Conservation (phyloP, 1,284 basidiomycete genomes). For the Bjerkandera adusta region DNA sequence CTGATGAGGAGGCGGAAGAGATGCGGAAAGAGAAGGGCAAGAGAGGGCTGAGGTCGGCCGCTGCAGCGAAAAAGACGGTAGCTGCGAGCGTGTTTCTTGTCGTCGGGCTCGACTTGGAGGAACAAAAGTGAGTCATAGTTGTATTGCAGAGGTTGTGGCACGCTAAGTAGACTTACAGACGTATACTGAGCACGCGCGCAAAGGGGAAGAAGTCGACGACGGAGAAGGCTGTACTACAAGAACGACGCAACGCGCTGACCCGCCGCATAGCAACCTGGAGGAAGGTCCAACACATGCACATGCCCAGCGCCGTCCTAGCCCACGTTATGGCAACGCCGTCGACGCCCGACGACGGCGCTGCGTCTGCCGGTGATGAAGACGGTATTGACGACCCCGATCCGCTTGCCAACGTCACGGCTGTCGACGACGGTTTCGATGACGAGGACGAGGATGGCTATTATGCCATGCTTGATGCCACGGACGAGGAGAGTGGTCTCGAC, state of each 20-base stretch:
- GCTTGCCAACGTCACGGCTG: too few species aligned
- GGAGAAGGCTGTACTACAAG: conserved; percentile 4
- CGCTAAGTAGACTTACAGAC: not conserved
- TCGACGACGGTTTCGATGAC: too few species aligned
- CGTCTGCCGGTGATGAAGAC: too few species aligned
- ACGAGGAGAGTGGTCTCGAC: too few species aligned
- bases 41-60: too few species aligned
- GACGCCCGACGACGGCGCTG: not conserved
- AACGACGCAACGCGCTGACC: conserved; percentile 5
- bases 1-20: conserved; percentile 7
- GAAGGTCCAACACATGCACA: conserved; percentile 12
- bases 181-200: not conserved
- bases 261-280: conserved; percentile 9
- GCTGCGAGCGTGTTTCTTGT: conserved; percentile 8
- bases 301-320: too few species aligned
- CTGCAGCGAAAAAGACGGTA: too few species aligned
- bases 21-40: too few species aligned
- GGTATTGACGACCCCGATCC: too few species aligned
- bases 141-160: too few species aligned
- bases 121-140: conserved; percentile 14
- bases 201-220: not conserved
- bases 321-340: not conserved
- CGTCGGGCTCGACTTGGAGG: conserved; percentile 14
- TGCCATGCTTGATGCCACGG: too few species aligned
- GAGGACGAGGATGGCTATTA: not conserved